Evolutionary conservation across 306 rosid genomes (phyloP).

Genomic region (Pterocarpus santalinus): DNA sequence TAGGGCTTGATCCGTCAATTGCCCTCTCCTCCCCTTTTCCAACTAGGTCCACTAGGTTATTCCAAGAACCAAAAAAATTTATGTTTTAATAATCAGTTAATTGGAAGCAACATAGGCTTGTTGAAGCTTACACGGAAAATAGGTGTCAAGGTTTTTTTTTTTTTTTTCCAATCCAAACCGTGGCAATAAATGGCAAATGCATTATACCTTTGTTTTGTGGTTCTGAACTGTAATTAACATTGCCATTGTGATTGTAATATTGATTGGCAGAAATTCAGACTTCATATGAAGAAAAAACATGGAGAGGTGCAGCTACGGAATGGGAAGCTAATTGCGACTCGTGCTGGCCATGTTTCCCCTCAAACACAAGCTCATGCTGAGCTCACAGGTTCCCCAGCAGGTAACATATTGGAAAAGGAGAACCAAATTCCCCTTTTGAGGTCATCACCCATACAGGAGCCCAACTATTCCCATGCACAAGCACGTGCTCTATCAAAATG

Average conservation of each 20-base stretch:
- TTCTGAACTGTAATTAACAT: not conserved
- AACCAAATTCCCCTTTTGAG: constrained; percentile 69
- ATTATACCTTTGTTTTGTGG: not conserved
- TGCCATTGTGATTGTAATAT: constrained; percentile 10
- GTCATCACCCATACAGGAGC: constrained; percentile 57
- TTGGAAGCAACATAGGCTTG: no score
- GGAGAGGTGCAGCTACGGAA: constrained; percentile 68
- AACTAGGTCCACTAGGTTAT: no score
- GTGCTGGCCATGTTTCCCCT: constrained; percentile 77
- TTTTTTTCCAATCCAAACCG: no score
- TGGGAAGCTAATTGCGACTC: constrained; percentile 65
- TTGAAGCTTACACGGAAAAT: no score
- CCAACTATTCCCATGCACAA: constrained; percentile 56
- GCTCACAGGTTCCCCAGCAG: constrained; percentile 7
- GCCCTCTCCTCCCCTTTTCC: no score
- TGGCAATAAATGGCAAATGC: no score
- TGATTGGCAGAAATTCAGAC: constrained; percentile 52
- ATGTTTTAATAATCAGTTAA: no score
- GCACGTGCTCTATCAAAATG: constrained; percentile 57
- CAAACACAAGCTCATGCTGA: constrained; percentile 89
- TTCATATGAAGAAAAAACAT: constrained; percentile 32
- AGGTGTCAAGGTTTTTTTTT: no score
- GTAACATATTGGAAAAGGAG: constrained; percentile 48
- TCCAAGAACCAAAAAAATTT: no score
- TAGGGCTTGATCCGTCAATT: no score